A percentile compares a stretch with the other conserved stretches of the same genome.
These are phyloP conservation scores for Calonectria pseudoturangicola DNA, from an alignment of 2,329 filamentous ascomycete genomes.

Conservation along the genomic window DNA sequence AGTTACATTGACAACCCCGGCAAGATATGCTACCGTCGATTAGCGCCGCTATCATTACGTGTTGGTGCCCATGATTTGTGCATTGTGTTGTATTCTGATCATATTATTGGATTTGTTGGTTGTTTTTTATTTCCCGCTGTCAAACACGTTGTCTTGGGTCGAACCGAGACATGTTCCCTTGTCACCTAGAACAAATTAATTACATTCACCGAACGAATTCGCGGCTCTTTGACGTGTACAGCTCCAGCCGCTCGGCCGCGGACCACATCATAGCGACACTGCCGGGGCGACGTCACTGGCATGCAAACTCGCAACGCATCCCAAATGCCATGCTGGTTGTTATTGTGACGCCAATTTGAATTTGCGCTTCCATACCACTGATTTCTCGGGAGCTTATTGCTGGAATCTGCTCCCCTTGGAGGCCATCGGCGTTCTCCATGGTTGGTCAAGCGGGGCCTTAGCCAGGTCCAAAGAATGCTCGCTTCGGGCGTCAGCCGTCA, in stretches of 20 bases:
- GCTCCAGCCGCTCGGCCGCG: background rate
- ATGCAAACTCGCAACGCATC: slow-evolving; percentile 13
- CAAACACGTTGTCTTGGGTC: background rate
- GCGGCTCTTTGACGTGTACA: background rate
- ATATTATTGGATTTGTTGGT: background rate
- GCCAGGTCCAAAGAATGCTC: background rate
- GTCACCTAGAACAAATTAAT: background rate
- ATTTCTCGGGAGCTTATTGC: background rate
- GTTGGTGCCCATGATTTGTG: background rate
- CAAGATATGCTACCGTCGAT: background rate
- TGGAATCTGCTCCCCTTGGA: slow-evolving; percentile 10
- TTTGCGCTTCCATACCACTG: slow-evolving; percentile 4
- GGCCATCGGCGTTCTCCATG: background rate
- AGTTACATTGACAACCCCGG: background rate
- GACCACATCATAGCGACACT: background rate
- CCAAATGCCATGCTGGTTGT: background rate
- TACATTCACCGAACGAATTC: background rate
- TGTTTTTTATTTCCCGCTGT: background rate
- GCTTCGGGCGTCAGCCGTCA: background rate
- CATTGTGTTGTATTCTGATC: background rate
- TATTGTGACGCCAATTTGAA: background rate
- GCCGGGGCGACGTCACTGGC: background rate
- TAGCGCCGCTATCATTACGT: background rate
- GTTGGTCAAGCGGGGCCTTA: background rate
- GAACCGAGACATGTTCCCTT: background rate